Conservation (phyloP, 1,139 yeast species). For the Magnusiomyces paraingens region DNA sequence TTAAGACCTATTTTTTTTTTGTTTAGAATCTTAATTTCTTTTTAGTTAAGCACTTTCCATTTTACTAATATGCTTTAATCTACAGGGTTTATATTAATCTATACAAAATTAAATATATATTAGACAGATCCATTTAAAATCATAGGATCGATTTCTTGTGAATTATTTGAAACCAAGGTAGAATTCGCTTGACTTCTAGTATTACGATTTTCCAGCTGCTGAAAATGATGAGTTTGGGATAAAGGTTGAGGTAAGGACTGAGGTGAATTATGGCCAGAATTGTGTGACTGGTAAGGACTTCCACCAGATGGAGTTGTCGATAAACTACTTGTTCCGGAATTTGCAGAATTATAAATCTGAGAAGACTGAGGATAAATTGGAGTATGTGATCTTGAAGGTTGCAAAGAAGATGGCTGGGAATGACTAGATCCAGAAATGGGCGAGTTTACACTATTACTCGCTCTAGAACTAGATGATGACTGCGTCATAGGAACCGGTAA, state of each 20-base stretch:
- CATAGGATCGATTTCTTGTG: conserved; percentile 15
- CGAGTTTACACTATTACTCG: no score
- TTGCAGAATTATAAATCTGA: background rate
- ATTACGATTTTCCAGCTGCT: background rate
- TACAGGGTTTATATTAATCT: no score
- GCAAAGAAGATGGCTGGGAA: conserved; percentile 2
- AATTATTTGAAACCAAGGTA: background rate
- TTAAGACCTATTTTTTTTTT: background rate
- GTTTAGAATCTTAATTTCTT: background rate
- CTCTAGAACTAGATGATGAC: conserved; percentile 8
- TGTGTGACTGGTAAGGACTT: conserved; percentile 3
- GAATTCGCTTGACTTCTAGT: background rate
- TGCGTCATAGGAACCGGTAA: conserved; percentile 8
- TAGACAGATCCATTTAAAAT: conserved; percentile 15
- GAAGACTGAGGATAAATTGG: background rate
- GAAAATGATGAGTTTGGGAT: background rate
- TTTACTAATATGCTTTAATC: no score
- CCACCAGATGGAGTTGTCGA: background rate
- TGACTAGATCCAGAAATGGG: no score
- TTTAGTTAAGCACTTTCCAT: background rate
- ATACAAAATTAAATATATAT: background rate
- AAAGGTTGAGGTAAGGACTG: background rate
- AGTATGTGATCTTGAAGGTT: conserved; percentile 4
- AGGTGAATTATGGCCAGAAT: conserved; percentile 4
- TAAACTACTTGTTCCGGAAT: background rate